Evolutionary conservation across 805 yeast genomes (phyloP), one percentile per base, ranked within the genome.

Genomic region (Candida nemodendra): DNA sequence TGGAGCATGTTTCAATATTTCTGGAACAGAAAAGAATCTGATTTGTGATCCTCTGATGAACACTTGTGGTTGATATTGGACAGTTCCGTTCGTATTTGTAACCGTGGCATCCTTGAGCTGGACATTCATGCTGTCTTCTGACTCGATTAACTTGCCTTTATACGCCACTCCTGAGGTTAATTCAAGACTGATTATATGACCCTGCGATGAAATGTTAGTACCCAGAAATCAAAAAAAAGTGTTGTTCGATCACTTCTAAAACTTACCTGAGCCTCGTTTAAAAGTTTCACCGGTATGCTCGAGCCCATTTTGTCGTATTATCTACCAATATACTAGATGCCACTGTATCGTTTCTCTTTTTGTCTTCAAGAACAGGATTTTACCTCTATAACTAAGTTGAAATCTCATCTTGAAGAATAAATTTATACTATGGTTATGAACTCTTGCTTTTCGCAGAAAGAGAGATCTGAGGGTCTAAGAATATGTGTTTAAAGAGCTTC

Each of bases 51-150:
- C 99, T 52, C 99, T 76, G 3, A 91, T 79, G 59, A 87, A 90
- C 3, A 89, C 95, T 51, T 84, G 87, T 46, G 84, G 88, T 71
- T 87, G 72, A 48, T 82, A 84, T 2, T 83, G 70, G 3, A 84
- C 83, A 32, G 72, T 69, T 4, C 96, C 96, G 36, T 87, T 84
- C 30, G 80, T 66, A 18, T 79, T 76, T 0, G 96, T 90, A 32
- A 84, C 79, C 1, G 84, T 77, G 27, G 84, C 95, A 56, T 91
- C 95, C 46, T 77, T 69, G 34, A 91, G 62, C 44, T 90, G 95
- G 18, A 91, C 78, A 58, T 91, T 91, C 98, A 91, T 93, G 61
- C 84, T 90, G 54, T 91, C 98, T 64, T 91, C 96, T 32, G 72
- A 81, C 54, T 84, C 96, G 3, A 83, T 59, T 31, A 91, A 72